Conservation (phyloP, 169 alveolate genomes). For the Babesia bovis region DNA sequence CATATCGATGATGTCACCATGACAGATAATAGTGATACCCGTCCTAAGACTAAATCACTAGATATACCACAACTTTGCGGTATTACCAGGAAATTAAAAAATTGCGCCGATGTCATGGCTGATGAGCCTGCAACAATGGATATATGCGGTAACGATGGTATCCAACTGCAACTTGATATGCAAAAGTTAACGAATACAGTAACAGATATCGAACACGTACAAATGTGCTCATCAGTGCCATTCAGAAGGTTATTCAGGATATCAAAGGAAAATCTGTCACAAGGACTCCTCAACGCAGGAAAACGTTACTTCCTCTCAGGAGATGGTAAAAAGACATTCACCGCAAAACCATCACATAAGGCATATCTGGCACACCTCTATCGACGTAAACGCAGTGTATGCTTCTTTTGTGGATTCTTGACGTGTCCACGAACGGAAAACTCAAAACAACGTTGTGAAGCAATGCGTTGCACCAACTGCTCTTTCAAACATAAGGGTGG, state of each 20-base stretch:
- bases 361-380: slow-evolving; percentile 54
- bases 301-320: slow-evolving; percentile 40
- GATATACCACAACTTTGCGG: not conserved
- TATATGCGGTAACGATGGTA: slow-evolving; percentile 12
- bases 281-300: slow-evolving; percentile 40
- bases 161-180: slow-evolving; percentile 15
- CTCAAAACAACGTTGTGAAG: slow-evolving; percentile 31
- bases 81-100: not conserved
- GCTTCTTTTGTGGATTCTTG: slow-evolving; percentile 59
- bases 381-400: slow-evolving; percentile 52
- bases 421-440: slow-evolving; percentile 38
- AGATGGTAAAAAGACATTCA: slow-evolving; percentile 4
- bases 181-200: slow-evolving; percentile 36
- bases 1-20: not conserved
- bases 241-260: slow-evolving; percentile 39
- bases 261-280: slow-evolving; percentile 47
- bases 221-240: slow-evolving; percentile 58
- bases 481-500: slow-evolving; percentile 54
- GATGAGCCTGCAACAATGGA: not conserved
- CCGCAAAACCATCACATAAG: slow-evolving; percentile 8
- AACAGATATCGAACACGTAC: slow-evolving; percentile 64
- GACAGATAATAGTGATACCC: not conserved
- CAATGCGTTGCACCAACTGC: slow-evolving; percentile 41
- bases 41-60: not conserved
- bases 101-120: not conserved